A percentile compares a stretch with the other conserved stretches of the same genome.
Conservation (phyloP, 164 flowering plant genomes). For the Echeveria elegans region DNA sequence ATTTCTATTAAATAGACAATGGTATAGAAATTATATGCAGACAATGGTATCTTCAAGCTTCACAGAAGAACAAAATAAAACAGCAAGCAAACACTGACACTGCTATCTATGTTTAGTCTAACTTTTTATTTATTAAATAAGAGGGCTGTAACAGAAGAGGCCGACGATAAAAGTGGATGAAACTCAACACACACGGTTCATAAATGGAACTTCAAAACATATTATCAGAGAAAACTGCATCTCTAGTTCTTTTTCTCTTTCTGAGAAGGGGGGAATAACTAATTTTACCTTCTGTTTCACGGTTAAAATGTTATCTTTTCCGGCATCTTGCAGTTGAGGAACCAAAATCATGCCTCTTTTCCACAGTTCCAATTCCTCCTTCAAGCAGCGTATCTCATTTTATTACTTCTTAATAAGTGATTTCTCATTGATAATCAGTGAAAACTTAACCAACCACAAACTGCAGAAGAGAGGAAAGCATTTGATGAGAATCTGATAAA, state of each 20-base stretch:
- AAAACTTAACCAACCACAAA: conserved; percentile 5
- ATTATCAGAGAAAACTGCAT: no score
- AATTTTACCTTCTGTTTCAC: conserved; percentile 45
- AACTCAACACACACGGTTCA: no score
- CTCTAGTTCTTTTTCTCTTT: background rate
- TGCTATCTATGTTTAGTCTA: no score
- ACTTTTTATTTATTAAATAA: no score
- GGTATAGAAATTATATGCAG: background rate
- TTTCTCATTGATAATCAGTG: conserved; percentile 96
- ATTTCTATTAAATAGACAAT: conserved; percentile 47
- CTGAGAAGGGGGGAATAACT: background rate
- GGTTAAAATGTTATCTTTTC: conserved; percentile 56
- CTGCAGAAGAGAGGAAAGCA: conserved; percentile 1
- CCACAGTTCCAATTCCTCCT: conserved; percentile 81
- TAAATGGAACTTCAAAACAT: no score
- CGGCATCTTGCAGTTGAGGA: conserved; percentile 46
- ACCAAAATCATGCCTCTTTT: conserved; percentile 63
- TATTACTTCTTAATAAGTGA: conserved; percentile 97
- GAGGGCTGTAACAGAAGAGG: no score
- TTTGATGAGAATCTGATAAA: background rate
- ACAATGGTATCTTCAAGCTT: conserved; percentile 98
- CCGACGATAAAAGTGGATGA: no score
- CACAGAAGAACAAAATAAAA: conserved; percentile 17
- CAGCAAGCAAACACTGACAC: no score
- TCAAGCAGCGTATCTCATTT: conserved; percentile 70